A percentile compares a stretch with the other conserved stretches of the same genome.
phyloP scores from a whole-genome alignment of 106 monocot genomes.

The Xerophyta viscosa region DNA sequence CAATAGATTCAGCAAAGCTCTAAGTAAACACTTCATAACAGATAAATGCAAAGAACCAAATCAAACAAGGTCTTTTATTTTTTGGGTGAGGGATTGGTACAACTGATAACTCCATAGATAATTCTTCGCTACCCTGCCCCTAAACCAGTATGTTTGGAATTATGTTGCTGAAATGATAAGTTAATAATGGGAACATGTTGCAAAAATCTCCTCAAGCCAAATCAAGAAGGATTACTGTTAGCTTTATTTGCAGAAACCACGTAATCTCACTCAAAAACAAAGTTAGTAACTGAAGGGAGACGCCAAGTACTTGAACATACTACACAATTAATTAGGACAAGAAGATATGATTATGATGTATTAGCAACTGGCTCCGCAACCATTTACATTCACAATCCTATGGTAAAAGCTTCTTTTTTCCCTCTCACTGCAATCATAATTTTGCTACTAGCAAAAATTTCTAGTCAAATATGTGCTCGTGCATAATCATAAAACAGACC shows the following conservation, averaged over 20 bases:
- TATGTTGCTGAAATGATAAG: background rate
- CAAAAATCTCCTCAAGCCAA: too few species aligned
- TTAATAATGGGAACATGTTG: background rate
- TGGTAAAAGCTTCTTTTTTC: background rate
- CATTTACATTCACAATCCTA: too few species aligned
- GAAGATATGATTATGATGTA: too few species aligned
- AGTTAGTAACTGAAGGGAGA: background rate
- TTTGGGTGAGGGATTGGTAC: too few species aligned
- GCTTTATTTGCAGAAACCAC: background rate
- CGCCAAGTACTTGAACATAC: too few species aligned
- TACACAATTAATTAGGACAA: background rate
- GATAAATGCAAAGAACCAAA: too few species aligned
- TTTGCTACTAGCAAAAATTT: background rate
- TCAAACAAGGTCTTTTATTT: too few species aligned
- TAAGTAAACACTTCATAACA: too few species aligned
- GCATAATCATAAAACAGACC: background rate
- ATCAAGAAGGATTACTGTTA: background rate
- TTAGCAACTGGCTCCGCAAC: too few species aligned
- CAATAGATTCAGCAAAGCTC: too few species aligned
- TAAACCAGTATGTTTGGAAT: too few species aligned
- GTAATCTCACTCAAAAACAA: background rate
- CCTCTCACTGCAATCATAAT: background rate
- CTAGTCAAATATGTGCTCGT: background rate
- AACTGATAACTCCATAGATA: constrained; percentile 78
- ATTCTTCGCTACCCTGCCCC: constrained; percentile 84